A percentile compares a stretch with the other conserved stretches of the same genome.
phyloP scores from a whole-genome alignment of 176 grass and related monocot genomes.

The Carex littledalei region DNA sequence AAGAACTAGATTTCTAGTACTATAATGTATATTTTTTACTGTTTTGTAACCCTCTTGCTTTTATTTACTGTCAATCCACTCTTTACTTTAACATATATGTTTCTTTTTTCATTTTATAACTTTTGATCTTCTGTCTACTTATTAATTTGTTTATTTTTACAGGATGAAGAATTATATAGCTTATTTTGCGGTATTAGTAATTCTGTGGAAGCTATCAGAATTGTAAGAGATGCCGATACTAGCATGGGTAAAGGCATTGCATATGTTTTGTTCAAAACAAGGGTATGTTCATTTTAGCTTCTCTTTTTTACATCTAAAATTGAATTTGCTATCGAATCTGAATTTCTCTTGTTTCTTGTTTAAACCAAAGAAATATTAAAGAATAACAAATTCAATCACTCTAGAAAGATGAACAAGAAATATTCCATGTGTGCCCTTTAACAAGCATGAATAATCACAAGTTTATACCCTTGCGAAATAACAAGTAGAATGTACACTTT shows the following conservation, averaged over 20 bases:
- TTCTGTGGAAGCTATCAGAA: conserved; percentile 78
- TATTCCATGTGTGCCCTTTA: neutral
- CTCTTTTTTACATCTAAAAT: neutral
- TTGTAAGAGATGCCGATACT: conserved; percentile 69
- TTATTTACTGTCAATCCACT: neutral
- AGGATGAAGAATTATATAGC: conserved; percentile 97
- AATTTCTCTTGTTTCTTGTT: neutral
- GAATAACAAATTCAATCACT: neutral
- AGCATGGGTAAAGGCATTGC: conserved; percentile 91
- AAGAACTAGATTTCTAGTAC: neutral
- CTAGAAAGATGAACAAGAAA: neutral
- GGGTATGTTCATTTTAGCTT: conserved; percentile 44
- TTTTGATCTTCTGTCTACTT: neutral
- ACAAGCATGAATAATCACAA: neutral
- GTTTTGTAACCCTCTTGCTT: neutral
- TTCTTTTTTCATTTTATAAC: neutral
- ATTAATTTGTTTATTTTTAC: conserved; percentile 4
- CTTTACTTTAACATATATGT: neutral
- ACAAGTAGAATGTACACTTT: neutral
- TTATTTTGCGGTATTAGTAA: conserved; percentile 55
- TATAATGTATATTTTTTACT: neutral
- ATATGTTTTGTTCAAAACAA: conserved; percentile 93
- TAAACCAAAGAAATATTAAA: neutral
- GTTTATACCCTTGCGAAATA: neutral
- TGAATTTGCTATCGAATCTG: neutral